These are phyloP conservation scores for Cercospora sp. DNA, from an alignment of 2,329 filamentous ascomycete species.

Conservation along the genomic window DNA sequence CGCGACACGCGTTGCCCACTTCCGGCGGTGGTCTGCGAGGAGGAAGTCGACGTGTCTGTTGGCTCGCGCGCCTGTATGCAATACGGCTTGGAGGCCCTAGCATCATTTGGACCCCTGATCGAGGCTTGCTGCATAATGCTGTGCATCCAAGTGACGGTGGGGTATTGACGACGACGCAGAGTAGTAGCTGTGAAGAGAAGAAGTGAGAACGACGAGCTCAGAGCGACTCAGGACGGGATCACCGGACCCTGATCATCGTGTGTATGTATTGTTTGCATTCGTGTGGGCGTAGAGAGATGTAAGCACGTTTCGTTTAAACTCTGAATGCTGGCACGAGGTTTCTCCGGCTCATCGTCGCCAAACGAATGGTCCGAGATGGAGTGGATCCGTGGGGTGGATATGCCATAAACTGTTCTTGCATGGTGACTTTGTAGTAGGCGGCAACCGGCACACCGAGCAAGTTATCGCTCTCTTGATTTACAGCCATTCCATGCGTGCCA, in stretches of 20 bases:
- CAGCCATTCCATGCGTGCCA: not conserved
- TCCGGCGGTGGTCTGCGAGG: not conserved
- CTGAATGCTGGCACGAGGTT: not conserved
- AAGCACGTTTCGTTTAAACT: not conserved
- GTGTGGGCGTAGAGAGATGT: not conserved
- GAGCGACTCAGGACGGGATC: not conserved
- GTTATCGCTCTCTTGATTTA: not conserved
- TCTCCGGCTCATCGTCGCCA: not conserved
- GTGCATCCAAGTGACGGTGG: not conserved
- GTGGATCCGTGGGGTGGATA: not conserved
- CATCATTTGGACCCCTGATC: not conserved
- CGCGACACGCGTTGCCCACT: not conserved
- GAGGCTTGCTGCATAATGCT: not conserved
- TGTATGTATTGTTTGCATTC: not conserved
- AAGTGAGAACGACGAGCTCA: not conserved
- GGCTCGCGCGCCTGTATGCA: not conserved
- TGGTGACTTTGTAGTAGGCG: not conserved
- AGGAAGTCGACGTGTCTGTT: not conserved
- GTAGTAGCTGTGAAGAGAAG: not conserved
- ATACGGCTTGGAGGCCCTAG: not conserved
- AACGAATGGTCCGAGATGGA: not conserved
- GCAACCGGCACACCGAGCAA: not conserved
- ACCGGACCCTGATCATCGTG: conserved; percentile 6
- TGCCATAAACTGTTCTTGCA: not conserved
- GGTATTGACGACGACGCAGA: not conserved